A percentile compares a stretch with the other conserved stretches of the same genome.
Conservation (phyloP, 2,329 filamentous ascomycete species). For the Talaromyces funiculosus region DNA sequence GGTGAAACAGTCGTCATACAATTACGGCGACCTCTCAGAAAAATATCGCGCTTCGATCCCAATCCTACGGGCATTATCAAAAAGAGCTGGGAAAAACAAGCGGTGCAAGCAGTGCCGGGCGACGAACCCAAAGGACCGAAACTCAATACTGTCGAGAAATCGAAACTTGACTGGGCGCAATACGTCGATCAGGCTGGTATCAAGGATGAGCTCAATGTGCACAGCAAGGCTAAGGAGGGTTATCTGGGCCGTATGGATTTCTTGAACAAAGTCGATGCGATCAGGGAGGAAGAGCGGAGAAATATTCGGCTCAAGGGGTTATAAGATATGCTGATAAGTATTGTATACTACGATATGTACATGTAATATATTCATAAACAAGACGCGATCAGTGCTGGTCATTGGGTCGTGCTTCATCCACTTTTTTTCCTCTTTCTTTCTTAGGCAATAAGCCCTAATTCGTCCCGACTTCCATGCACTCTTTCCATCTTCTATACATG, state of each 20-base stretch:
- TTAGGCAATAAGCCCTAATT: neutral
- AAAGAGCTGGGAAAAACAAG: slow-evolving; percentile 40
- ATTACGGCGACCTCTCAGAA: slow-evolving; percentile 37
- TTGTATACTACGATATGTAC: slow-evolving; percentile 12
- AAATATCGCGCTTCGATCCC: slow-evolving; percentile 43
- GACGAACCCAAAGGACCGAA: slow-evolving; percentile 48
- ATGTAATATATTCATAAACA: slow-evolving; percentile 6
- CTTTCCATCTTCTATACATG: neutral
- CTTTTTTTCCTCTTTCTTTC: too few species aligned
- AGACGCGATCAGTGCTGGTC: neutral
- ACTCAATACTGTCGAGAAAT: slow-evolving; percentile 63
- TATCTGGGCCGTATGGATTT: slow-evolving; percentile 60
- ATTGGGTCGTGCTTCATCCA: neutral
- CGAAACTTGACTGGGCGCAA: slow-evolving; percentile 58
- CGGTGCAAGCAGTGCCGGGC: slow-evolving; percentile 20
- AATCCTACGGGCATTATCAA: slow-evolving; percentile 40
- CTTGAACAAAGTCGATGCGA: slow-evolving; percentile 52
- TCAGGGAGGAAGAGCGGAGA: slow-evolving; percentile 52
- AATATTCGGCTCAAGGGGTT: slow-evolving; percentile 44
- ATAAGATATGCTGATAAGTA: slow-evolving; percentile 15
- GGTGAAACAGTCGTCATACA: slow-evolving; percentile 19
- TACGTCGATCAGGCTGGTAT: slow-evolving; percentile 59
- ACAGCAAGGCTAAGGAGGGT: slow-evolving; percentile 57
- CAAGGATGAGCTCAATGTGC: slow-evolving; percentile 55
- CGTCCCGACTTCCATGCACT: neutral